Evolutionary conservation across 1,284 basidiomycete genomes (phyloP).

Genomic region (Leccinum huronense): DNA sequence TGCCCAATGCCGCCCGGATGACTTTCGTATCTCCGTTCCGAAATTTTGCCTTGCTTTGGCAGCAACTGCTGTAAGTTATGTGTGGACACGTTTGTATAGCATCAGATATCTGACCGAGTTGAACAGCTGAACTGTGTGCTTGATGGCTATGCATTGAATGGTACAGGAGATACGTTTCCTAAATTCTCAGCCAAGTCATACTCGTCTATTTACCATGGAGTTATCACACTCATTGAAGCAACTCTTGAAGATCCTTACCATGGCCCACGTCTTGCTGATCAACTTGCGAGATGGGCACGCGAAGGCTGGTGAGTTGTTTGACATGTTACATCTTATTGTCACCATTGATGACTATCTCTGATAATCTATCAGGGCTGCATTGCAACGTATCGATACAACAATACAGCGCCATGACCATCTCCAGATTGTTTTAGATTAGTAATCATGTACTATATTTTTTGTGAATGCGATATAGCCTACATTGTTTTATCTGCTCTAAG

Average conservation of each 20-base stretch:
- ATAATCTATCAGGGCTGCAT: neutral
- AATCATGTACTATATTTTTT: neutral
- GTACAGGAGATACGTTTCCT: neutral
- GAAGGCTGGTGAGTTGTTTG: neutral
- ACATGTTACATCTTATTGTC: neutral
- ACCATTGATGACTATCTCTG: neutral
- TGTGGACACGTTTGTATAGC: neutral
- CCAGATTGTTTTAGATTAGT: neutral
- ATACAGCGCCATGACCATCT: neutral
- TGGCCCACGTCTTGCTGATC: neutral
- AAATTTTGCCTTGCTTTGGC: neutral
- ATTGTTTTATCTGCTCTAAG: too few relatives aligned
- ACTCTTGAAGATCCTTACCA: neutral
- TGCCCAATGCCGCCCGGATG: neutral
- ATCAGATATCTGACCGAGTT: neutral
- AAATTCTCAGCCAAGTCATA: neutral
- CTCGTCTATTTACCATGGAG: neutral
- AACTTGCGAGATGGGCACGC: neutral
- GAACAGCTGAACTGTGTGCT: neutral
- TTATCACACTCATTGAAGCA: neutral
- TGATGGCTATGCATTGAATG: neutral
- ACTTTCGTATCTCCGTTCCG: neutral
- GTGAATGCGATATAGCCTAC: neutral
- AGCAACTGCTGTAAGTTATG: neutral
- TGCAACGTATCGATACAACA: neutral